A percentile compares a stretch with the other conserved stretches of the same genome.
Evolutionary conservation across 106 monocot species (phyloP).

Genomic region (Vanilla planifolia): DNA sequence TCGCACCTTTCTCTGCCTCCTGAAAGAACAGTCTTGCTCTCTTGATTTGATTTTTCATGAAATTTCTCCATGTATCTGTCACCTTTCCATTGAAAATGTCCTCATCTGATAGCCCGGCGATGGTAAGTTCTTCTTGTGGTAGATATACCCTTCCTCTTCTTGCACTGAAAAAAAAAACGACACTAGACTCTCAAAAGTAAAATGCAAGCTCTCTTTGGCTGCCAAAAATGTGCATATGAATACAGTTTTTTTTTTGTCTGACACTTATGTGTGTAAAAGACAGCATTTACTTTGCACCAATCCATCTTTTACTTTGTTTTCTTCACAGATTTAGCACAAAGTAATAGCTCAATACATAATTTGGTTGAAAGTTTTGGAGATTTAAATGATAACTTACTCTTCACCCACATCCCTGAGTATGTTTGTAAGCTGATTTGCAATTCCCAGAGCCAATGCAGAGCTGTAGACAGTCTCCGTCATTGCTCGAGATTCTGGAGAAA

Average conservation of each 20-base stretch:
- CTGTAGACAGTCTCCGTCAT: slow-evolving; percentile 7
- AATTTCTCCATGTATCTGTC: slow-evolving; percentile 48
- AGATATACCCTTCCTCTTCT: slow-evolving; percentile 34
- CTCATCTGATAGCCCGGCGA: slow-evolving; percentile 35
- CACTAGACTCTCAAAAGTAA: background rate
- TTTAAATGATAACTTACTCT: slow-evolving; percentile 14
- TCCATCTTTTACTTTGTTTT: too few relatives aligned
- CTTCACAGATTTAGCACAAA: too few relatives aligned
- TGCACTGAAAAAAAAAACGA: slow-evolving; percentile 11
- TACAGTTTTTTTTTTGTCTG: too few relatives aligned
- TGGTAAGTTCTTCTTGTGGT: slow-evolving; percentile 31
- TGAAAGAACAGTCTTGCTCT: slow-evolving; percentile 51
- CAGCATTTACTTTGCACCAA: too few relatives aligned
- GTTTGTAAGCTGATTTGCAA: slow-evolving; percentile 27
- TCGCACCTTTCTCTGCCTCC: slow-evolving; percentile 44
- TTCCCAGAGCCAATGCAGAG: slow-evolving; percentile 13
- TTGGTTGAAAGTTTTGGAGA: too few relatives aligned
- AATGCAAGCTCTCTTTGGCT: background rate
- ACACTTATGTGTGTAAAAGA: background rate
- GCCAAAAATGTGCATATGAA: too few relatives aligned
- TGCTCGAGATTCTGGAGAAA: slow-evolving; percentile 7
- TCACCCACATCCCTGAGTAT: slow-evolving; percentile 30
- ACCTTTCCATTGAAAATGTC: slow-evolving; percentile 45
- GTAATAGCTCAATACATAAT: too few relatives aligned
- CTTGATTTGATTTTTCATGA: slow-evolving; percentile 53